Percentiles rank a stretch among this genome's conserved stretches.
Evolutionary conservation across 305 asterid species (phyloP).

Genomic region (Withania somnifera): DNA sequence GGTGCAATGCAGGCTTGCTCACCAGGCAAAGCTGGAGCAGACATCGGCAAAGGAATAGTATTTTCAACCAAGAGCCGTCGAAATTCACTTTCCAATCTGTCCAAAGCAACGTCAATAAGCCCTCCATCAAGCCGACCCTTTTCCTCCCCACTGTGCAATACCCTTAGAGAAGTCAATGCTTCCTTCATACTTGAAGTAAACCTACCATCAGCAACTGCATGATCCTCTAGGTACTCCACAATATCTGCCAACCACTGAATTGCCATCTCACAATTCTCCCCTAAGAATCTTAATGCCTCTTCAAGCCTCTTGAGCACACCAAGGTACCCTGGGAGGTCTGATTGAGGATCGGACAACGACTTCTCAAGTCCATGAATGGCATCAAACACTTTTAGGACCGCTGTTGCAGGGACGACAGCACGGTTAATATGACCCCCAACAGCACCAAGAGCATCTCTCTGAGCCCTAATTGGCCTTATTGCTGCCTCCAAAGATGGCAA

Average conservation of each 20-base stretch:
- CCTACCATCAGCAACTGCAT: slow-evolving; percentile 66
- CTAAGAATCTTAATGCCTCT: slow-evolving; percentile 73
- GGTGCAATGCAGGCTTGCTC: slow-evolving; percentile 73
- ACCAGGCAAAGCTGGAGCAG: slow-evolving; percentile 42
- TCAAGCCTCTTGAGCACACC: slow-evolving; percentile 79
- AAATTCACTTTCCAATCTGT: slow-evolving; percentile 66
- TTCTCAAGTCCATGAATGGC: slow-evolving; percentile 92
- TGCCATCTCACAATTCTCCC: slow-evolving; percentile 84
- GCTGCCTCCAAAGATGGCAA: slow-evolving; percentile 67
- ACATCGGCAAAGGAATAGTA: slow-evolving; percentile 66
- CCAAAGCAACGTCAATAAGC: slow-evolving; percentile 55
- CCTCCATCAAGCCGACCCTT: slow-evolving; percentile 85
- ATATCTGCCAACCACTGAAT: slow-evolving; percentile 89
- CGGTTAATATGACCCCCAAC: slow-evolving; percentile 82
- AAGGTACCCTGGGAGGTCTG: slow-evolving; percentile 69
- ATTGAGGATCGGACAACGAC: slow-evolving; percentile 75
- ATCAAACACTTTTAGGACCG: slow-evolving; percentile 87
- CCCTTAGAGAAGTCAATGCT: slow-evolving; percentile 41
- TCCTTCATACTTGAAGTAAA: slow-evolving; percentile 56
- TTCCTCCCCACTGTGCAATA: slow-evolving; percentile 58
- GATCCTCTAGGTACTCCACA: slow-evolving; percentile 82
- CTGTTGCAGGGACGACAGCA: slow-evolving; percentile 91
- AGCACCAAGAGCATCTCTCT: slow-evolving; percentile 48
- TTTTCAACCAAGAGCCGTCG: slow-evolving; percentile 46
- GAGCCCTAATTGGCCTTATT: slow-evolving; percentile 68